Evolutionary conservation across 2,329 filamentous ascomycete species (phyloP).

Genomic region (Fusarium coffeatum): DNA sequence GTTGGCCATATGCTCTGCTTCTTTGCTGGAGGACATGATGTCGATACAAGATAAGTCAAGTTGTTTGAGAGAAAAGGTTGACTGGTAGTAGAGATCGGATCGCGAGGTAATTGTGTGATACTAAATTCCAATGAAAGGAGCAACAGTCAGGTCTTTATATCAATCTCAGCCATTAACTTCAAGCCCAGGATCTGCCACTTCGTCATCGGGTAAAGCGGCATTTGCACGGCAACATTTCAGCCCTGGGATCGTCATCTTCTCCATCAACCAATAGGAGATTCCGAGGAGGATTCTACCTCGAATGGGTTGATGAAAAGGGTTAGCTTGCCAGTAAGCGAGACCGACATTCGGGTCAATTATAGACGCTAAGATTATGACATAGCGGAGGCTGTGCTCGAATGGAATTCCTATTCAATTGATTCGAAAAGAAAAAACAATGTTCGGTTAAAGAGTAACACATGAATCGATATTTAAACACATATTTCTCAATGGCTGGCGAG

Average conservation of each 20-base stretch:
- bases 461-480: background rate
- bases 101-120: background rate
- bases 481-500: background rate
- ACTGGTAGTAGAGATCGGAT: fast-evolving
- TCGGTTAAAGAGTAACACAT: background rate
- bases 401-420: background rate
- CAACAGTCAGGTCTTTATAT: constrained; percentile 16
- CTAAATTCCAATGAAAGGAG: background rate
- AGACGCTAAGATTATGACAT: background rate
- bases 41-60: background rate
- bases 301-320: constrained; percentile 6
- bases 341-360: background rate
- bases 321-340: constrained; percentile 15
- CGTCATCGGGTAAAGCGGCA: constrained; percentile 36
- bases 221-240: constrained; percentile 11
- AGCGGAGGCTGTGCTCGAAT: background rate
- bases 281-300: background rate
- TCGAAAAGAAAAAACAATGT: background rate
- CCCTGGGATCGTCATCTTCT: constrained; percentile 7
- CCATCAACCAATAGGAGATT: constrained; percentile 6
- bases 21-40: constrained; percentile 28
- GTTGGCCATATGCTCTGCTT: constrained; percentile 26
- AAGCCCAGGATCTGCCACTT: constrained; percentile 11
- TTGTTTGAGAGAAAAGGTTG: background rate
- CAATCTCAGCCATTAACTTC: background rate